Evolutionary conservation across 192 early-diverging fungal species (phyloP).

Genomic region (Allomyces arbusculus): DNA sequence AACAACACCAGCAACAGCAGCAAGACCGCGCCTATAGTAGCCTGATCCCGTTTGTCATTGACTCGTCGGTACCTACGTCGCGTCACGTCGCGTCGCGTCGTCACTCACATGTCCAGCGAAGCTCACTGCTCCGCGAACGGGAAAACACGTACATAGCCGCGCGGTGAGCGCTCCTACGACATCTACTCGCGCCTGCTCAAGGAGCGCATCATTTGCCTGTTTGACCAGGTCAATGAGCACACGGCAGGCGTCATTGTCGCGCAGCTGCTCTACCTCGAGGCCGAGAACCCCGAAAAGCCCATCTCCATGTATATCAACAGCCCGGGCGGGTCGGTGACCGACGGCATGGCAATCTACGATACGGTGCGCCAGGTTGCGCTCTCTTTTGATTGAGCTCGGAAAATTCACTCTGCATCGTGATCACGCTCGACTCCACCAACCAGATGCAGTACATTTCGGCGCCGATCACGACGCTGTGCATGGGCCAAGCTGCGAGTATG

Average conservation of each 20-base stretch:
- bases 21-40: too few species aligned
- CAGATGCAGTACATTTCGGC: conserved; percentile 65
- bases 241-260: conserved; percentile 77
- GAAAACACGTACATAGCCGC: conserved; percentile 16
- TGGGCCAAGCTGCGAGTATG: conserved; percentile 97
- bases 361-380: conserved; percentile 28
- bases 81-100: not conserved
- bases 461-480: conserved; percentile 83
- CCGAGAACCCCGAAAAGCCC: conserved; percentile 81
- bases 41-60: conserved; percentile 41
- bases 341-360: conserved; percentile 86
- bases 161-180: conserved; percentile 88
- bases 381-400: conserved; percentile 1
- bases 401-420: not conserved
- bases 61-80: conserved; percentile 27
- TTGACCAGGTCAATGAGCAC: conserved; percentile 70
- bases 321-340: conserved; percentile 86
- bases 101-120: not conserved
- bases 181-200: conserved; percentile 92
- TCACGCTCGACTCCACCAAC: too few species aligned
- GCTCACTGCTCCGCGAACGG: not conserved
- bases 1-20: too few species aligned
- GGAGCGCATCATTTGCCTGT: conserved; percentile 91
- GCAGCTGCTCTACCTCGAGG: conserved; percentile 83
- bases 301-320: conserved; percentile 95